phyloP scores from a whole-genome alignment of 495 filamentous ascomycete species.

The Penicillium odoratum region DNA sequence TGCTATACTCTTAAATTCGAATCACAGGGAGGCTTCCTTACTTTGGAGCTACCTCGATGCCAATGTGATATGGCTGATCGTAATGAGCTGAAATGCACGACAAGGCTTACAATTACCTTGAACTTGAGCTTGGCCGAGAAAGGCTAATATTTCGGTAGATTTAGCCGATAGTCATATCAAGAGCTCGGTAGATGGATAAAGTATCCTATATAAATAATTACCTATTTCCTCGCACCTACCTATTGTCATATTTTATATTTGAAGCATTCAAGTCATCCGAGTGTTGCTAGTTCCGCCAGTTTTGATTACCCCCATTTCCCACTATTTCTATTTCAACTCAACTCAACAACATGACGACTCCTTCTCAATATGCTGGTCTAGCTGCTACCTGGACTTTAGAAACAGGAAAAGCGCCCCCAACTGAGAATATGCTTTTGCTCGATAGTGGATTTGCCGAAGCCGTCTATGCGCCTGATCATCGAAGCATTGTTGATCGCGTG shows the following conservation, averaged over 20 bases:
- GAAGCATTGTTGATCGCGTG: background rate
- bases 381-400: constrained; percentile 1
- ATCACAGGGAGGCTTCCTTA: background rate
- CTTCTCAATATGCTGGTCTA: constrained; percentile 3
- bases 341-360: background rate
- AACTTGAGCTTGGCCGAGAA: background rate
- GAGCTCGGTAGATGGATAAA: background rate
- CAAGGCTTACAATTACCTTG: background rate
- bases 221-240: background rate
- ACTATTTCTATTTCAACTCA: background rate
- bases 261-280: background rate
- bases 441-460: background rate
- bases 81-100: background rate
- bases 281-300: no score
- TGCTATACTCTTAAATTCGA: background rate
- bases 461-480: background rate
- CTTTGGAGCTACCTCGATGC: background rate
- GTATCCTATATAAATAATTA: background rate
- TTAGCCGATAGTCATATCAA: background rate
- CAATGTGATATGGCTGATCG: background rate
- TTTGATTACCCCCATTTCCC: no score
- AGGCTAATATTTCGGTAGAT: background rate
- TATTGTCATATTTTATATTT: background rate
- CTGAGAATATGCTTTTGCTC: background rate
- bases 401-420: background rate